Base-by-base conservation (phyloP, 139 green algal genomes). In the Astrephomene gubernaculifera region DNA sequence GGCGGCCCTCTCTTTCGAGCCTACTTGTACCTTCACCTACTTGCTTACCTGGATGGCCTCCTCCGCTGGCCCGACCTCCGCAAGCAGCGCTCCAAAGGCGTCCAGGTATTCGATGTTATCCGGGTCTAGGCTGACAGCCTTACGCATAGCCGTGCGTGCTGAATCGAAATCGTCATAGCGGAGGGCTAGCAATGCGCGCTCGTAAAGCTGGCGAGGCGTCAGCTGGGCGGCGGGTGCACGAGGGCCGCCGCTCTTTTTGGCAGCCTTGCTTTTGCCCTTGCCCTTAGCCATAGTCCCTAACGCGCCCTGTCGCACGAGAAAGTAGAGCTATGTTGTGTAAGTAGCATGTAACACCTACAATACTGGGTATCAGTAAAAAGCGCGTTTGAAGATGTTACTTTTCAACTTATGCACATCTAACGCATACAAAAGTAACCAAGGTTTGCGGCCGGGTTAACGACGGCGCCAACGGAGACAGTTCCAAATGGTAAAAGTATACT, bases 21-120 rank as follows among this genome's bases (percentile, higher is more conserved):
- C 10, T 21, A 9, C 31, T n/a, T 41, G 67, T 7, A 74, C 67
- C 7, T 54, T 14, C 29, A 7, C 67, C 38, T 45, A 8, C 53
- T n/a, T 4, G 25, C 36, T 35, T 44, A 90, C 90, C 49, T 78
- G 39, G 12, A 95, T 49, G 6, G 92, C 94, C 73, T 97, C 89
- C 14, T 94, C 84, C n/a, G 54, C 76, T 0, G 64, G 70, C 2
- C 94, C 94, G 0, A 87, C 68, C 74, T 97, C 94, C 6, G 94
- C 94, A 17, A 97, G 49, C 29, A 97, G 88, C 4, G 94, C 83
- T 3, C 93, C 94, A 21, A 91, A 87, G 10, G 87, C 90, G 71
- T 97, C 91, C 43, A 95, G 64, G 35, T 91, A 87, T 78, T 96
- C 90, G 10, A 92, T 9, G 68, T 96, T 95, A 53, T 91, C 79